Base-by-base conservation (phyloP, 768 basidiomycete genomes). In the Kwoniella heveanensis region DNA sequence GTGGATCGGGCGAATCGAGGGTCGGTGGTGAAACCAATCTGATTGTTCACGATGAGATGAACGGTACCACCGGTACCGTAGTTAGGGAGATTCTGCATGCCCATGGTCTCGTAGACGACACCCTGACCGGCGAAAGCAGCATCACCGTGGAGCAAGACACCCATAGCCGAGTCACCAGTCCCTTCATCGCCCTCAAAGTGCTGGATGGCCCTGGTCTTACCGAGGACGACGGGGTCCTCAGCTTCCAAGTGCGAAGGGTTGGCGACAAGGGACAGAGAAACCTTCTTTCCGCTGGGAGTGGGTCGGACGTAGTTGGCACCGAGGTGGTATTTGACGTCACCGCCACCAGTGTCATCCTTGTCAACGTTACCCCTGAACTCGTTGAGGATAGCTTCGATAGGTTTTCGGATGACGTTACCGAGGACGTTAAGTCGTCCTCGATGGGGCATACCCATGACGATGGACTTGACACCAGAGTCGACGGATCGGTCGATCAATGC, bases 401-500 rank as follows among this genome's bases (percentile, higher is more conserved):
- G 96, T 83, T 98, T 98, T 64, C 96, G 89, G 72, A 99, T 94
- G 80, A 99, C 96, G 80, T 99, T 99, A 67, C 88, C 95, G 70
- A 99, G 86, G 47, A 99, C 93, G 76, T 99, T 99, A 66, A 99
- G 86, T 76, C 96, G 90, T 57, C 96, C 96, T 80, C 96, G 92
- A 83, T 99, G 96, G 24, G 96, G 93, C 96, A 99, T 99, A 73
- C 96, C 96, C 53, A 98, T 92, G 56, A 93, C 95, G 80, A 98
- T 88, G 76, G 92, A 87, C 82, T 95, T 95, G 72, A 96, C 88
- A 54, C 96, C 96, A 68, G 90, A 85, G 71, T 99, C 96, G 69
- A 99, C 96, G 21, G 94, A 96, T 66, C 93, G 89, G 80, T 99
- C 96, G 66, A 99, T 96, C 77, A 99, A 88, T 0, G 95, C 96